These are phyloP conservation scores for Tritrichomonas musculus DNA, from an alignment of 208 protist species.

Conservation along the genomic window DNA sequence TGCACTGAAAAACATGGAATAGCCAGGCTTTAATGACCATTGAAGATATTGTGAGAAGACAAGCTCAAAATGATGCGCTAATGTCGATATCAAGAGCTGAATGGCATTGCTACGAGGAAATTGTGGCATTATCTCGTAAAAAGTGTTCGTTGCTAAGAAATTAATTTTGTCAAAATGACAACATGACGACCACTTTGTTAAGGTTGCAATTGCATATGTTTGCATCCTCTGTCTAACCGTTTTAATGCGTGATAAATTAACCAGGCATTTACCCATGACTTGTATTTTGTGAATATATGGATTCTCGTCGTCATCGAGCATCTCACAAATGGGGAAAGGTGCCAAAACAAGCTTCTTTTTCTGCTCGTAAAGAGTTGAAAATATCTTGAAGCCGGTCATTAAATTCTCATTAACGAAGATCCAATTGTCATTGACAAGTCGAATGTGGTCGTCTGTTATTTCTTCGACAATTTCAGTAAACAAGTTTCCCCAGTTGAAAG, in stretches of 20 bases:
- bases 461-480: too few species aligned
- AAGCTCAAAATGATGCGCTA: conserved; percentile 9
- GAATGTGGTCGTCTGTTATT: too few species aligned
- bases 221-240: background rate
- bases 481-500: too few species aligned
- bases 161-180: background rate
- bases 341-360: background rate
- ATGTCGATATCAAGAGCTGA: background rate
- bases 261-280: background rate
- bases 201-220: background rate
- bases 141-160: background rate
- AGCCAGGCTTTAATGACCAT: background rate
- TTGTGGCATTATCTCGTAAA: background rate
- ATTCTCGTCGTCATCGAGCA: background rate
- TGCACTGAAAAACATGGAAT: background rate
- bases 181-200: background rate
- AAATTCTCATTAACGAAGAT: background rate
- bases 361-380: background rate
- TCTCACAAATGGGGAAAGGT: background rate
- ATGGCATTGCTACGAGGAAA: background rate
- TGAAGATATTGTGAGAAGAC: background rate
- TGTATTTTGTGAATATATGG: background rate
- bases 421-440: too few species aligned
- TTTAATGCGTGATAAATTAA: background rate
- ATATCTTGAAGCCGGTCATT: background rate